Evolutionary conservation across 805 yeast genomes (phyloP).

Genomic region (Candida manassasensis): DNA sequence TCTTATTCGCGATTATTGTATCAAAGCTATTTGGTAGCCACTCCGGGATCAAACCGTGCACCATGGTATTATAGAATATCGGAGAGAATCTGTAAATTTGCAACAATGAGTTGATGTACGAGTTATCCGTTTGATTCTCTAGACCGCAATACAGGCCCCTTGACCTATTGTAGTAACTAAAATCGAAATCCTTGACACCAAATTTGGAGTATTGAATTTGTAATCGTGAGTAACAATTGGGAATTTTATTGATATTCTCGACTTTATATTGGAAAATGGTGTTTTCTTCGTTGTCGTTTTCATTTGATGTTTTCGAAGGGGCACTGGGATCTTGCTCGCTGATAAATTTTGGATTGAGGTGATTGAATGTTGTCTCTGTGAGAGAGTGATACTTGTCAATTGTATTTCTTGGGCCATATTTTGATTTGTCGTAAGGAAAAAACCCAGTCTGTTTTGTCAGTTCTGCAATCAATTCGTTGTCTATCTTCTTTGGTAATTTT

Average conservation of each 20-base stretch:
- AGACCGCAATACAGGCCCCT: constrained; percentile 59
- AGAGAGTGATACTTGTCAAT: constrained; percentile 39
- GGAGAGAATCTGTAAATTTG: constrained; percentile 80
- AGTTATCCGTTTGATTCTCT: constrained; percentile 81
- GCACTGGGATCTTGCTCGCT: constrained; percentile 40
- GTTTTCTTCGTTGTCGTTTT: constrained; percentile 1
- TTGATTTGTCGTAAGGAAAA: constrained; percentile 47
- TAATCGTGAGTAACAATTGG: constrained; percentile 70
- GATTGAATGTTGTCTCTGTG: constrained; percentile 11
- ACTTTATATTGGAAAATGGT: constrained; percentile 14
- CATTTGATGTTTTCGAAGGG: not conserved
- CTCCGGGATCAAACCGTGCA: constrained; percentile 47
- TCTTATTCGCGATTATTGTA: constrained; percentile 20
- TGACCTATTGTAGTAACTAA: constrained; percentile 75
- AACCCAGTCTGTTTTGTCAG: constrained; percentile 12
- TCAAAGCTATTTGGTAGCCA: constrained; percentile 40
- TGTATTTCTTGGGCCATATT: constrained; percentile 54
- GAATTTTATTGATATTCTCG: constrained; percentile 31
- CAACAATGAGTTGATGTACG: constrained; percentile 66
- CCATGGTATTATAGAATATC: constrained; percentile 60
- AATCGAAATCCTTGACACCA: constrained; percentile 93
- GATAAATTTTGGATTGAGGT: constrained; percentile 48
- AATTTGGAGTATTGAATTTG: constrained; percentile 80
- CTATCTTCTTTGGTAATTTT: constrained; percentile 51
- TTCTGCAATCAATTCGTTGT: constrained; percentile 39